A percentile compares a stretch with the other conserved stretches of the same genome.
Evolutionary conservation across 1,284 basidiomycete genomes (phyloP).

Genomic region (Ceratobasidium sp.): DNA sequence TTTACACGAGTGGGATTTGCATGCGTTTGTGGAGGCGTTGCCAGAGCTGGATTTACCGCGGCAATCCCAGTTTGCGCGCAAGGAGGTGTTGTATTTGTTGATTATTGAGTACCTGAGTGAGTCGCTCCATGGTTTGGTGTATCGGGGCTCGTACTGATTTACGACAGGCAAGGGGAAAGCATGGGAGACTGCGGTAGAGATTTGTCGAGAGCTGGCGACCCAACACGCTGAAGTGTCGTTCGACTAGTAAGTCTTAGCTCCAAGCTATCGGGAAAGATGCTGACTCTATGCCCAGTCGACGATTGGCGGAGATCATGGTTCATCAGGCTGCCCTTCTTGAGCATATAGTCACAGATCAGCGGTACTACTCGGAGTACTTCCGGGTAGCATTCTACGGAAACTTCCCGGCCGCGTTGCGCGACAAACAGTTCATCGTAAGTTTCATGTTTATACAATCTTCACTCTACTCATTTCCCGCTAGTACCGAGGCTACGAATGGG

Average conservation of each 20-base stretch:
- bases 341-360: conserved; percentile 83
- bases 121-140: conserved; percentile 42
- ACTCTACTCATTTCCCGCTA: conserved; percentile 54
- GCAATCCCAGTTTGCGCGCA: conserved; percentile 93
- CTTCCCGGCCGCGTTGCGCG: conserved; percentile 85
- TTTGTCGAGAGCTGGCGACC: conserved; percentile 88
- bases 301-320: conserved; percentile 84
- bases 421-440: conserved; percentile 88
- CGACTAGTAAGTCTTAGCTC: conserved; percentile 77
- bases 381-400: conserved; percentile 93
- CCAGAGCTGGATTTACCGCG: conserved; percentile 88
- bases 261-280: not conserved
- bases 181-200: conserved; percentile 93
- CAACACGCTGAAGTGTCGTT: conserved; percentile 90
- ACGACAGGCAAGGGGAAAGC: conserved; percentile 89
- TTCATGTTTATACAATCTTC: not conserved
- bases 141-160: conserved; percentile 11
- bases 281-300: conserved; percentile 63
- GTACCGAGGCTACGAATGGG: conserved; percentile 94
- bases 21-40: conserved; percentile 85
- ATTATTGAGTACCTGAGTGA: conserved; percentile 89
- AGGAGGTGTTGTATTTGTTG: conserved; percentile 88
- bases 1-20: conserved; percentile 89
- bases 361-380: conserved; percentile 93
- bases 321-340: conserved; percentile 88